Conservation (phyloP, 2,329 filamentous ascomycete species). For the Epicoccum nigrum region DNA sequence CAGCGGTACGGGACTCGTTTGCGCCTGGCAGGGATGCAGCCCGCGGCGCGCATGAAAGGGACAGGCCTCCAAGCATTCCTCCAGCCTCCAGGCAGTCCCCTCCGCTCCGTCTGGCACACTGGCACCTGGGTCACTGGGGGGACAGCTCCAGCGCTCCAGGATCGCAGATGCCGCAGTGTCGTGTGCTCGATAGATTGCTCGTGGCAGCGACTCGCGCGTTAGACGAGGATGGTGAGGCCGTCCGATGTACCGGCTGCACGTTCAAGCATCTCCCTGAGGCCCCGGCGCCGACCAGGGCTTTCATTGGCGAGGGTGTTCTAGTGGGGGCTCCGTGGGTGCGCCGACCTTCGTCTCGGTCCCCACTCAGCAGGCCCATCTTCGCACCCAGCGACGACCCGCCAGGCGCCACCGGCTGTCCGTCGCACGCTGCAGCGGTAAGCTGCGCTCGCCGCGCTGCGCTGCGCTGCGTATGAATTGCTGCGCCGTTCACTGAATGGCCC, state of each 20-base stretch:
- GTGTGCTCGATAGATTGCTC: background rate
- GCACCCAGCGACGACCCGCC: constrained; percentile 24
- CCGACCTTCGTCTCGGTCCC: constrained; percentile 19
- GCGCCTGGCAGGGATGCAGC: constrained; percentile 8
- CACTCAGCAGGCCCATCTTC: constrained; percentile 17
- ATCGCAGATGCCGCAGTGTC: background rate
- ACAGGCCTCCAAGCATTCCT: constrained; percentile 11
- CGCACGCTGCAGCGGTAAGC: constrained; percentile 31
- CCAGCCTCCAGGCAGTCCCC: background rate
- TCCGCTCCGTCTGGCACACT: background rate
- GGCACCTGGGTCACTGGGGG: no score
- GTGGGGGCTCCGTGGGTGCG: constrained; percentile 31
- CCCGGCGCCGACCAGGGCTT: constrained; percentile 11
- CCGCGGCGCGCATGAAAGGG: constrained; percentile 7
- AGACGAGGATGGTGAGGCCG: constrained; percentile 12
- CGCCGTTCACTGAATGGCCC: constrained; percentile 31
- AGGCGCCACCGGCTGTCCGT: constrained; percentile 30
- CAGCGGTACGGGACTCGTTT: constrained; percentile 12
- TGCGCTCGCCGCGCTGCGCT: no score
- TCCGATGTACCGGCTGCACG: constrained; percentile 21
- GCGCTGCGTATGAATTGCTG: constrained; percentile 28
- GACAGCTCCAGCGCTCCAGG: background rate
- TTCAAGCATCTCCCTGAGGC: constrained; percentile 22
- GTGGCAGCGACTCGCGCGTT: constrained; percentile 10
- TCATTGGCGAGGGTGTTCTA: constrained; percentile 19